Evolutionary conservation across 2,329 filamentous ascomycete species (phyloP), one percentile per base, ranked within the genome.

Genomic region (Aureobasidium subglaciale): DNA sequence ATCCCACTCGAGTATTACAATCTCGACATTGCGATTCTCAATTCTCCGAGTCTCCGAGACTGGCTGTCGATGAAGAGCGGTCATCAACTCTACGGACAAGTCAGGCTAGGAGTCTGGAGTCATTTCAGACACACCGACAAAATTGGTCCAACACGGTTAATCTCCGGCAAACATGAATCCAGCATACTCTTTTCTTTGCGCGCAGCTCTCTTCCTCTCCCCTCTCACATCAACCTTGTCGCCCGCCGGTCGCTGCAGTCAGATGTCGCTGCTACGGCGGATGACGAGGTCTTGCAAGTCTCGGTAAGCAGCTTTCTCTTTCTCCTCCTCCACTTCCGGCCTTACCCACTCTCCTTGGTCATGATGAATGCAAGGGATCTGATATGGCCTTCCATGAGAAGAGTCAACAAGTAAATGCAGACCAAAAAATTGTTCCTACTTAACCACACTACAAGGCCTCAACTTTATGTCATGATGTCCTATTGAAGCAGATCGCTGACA

Each of bases 361-460:
- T 53, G 48, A 53, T 53, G 48, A 53, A 32, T 53, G 18, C 48
- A 50, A 53, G 48, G 48, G 48, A 53, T 53, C 48, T 25, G 35
- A 41, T 4, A 32, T 32, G 34, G 27, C 48, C 34, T 41, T 38
- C 34, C 32, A 53, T 41, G 48, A 38, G 30, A 37, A 48, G 43
- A 34, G 30, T 20, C 43, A 27, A 35, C 32, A 10, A 5, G 32
- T n/a, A n/a, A 49, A 35, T 49, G 45, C 30, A 35, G 48, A 52
- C 34, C 30, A 52, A 24, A 30, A 24, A 40, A 53, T 53, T 53
- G 48, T 53, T 53, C 48, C 48, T 53, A 15, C 48, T 52, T 24
- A 52, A 2, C 30, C 5, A 2, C 15, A 52, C 22, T 46, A 15
- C 20, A 20, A 38, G 20, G 4, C 11, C 8, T 18, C 13, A 3